Base-by-base conservation (phyloP, 306 rosid genomes). In the Quercus gilva region DNA sequence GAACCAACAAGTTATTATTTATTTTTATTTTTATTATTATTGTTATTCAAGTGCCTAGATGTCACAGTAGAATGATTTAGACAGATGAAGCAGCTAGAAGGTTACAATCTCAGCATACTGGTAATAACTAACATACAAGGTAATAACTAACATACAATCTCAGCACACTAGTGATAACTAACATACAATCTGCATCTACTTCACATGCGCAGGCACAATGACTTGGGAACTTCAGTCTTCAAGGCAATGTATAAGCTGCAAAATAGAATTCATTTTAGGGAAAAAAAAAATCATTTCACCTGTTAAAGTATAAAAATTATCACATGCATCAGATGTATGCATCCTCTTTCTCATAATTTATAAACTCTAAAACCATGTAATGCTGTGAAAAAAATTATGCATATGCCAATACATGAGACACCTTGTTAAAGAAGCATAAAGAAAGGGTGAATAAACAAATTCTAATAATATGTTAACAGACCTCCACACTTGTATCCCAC, bases 401-500 rank as follows among this genome's bases (percentile, higher is more conserved):
- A 41, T 8, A 41, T 8, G 45, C 45, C 45, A 41, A 37, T 41
- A 2, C 45, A 41, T 8, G 45, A 41, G 45, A 41, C 11, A 41
- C 11, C 45, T 41, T 8, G 12, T 41, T 49, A 49, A 49, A 49
- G 14, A 49, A 43, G 6, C 28, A 21, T 12, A 49, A 29, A 61
- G 8, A n/a, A 31, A 33, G 26, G 23, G 76, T 56, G 51, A 23
- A 45, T 12, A 7, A 35, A 73, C 26, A 49, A 49, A 49, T 49
- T 49, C 53, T 49, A 49, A 12, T 49, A 12, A 12, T 60, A 63
- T 55, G 23, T 0, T 15, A 57, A 63, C 81, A 55, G 14, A 86
- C 91, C 90, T 87, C 91, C 87, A 74, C 91, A 88, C 73, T 85
- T 78, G 85, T 65, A 85, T 45, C 89, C 91, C 35, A 87, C 52